These are phyloP conservation scores for Tolypocladium inflatum DNA, from an alignment of 2,329 filamentous ascomycete genomes.

Conservation along the genomic window DNA sequence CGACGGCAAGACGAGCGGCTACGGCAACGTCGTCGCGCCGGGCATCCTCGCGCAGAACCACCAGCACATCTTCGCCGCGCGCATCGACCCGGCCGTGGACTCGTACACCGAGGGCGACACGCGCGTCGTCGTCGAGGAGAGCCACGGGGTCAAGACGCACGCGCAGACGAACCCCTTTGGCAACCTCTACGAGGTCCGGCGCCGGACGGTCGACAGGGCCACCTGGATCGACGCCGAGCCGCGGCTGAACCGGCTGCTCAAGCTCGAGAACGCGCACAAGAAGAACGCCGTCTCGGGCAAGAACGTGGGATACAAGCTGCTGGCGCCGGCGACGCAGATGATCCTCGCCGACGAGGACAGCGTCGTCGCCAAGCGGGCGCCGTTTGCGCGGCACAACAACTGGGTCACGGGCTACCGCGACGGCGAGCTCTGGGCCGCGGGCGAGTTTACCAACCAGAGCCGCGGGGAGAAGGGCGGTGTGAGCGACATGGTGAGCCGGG, in stretches of 20 bases:
- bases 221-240: slow-evolving; percentile 44
- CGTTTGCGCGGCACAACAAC: slow-evolving; percentile 34
- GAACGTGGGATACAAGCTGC: slow-evolving; percentile 39
- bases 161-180: slow-evolving; percentile 49
- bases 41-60: slow-evolving; percentile 61
- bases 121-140: slow-evolving; percentile 34
- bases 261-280: slow-evolving; percentile 35
- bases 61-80: slow-evolving; percentile 58
- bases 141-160: slow-evolving; percentile 26
- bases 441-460: slow-evolving; percentile 42
- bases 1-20: slow-evolving; percentile 38
- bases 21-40: slow-evolving; percentile 53
- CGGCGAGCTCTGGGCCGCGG: slow-evolving; percentile 39
- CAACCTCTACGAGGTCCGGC: slow-evolving; percentile 48
- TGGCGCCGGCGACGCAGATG: slow-evolving; percentile 34
- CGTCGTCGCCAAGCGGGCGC: slow-evolving; percentile 30
- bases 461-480: slow-evolving; percentile 32
- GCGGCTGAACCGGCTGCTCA: slow-evolving; percentile 37
- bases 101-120: slow-evolving; percentile 34
- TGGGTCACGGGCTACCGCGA: slow-evolving; percentile 42
- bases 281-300: slow-evolving; percentile 39
- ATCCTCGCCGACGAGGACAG: slow-evolving; percentile 35
- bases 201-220: slow-evolving; percentile 34
- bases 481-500: slow-evolving; percentile 33
- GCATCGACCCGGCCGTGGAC: slow-evolving; percentile 57